Evolutionary conservation across 1,284 basidiomycete species (phyloP).

Genomic region (Pterula multifida): DNA sequence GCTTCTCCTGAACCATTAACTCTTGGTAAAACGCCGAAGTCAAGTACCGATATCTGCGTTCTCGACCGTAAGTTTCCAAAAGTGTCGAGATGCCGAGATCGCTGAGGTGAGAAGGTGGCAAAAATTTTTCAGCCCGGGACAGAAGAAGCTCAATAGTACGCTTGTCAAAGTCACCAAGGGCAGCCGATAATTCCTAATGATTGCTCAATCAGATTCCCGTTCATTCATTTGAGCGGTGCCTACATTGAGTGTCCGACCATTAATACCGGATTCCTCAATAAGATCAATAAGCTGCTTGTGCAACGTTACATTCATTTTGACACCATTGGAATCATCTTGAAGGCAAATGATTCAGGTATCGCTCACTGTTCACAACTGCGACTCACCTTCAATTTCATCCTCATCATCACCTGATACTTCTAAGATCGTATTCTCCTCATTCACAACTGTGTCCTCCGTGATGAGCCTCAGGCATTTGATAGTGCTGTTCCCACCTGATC

Average conservation of each 20-base stretch:
- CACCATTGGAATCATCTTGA: conserved; percentile 20
- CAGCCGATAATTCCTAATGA: conserved; percentile 49
- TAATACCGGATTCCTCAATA: conserved; percentile 49
- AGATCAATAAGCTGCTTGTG: conserved; percentile 67
- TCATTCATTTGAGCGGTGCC: conserved; percentile 11
- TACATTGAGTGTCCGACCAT: conserved; percentile 64
- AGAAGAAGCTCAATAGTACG: conserved; percentile 72
- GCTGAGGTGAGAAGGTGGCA: conserved; percentile 54
- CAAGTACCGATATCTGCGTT: conserved; percentile 71
- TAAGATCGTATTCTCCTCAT: conserved; percentile 9
- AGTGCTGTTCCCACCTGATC: conserved; percentile 26
- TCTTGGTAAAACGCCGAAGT: conserved; percentile 48
- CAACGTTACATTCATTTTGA: conserved; percentile 52
- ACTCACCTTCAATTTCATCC: not conserved
- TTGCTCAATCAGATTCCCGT: conserved; percentile 7
- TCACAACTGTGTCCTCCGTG: conserved; percentile 16
- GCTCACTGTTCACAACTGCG: not conserved
- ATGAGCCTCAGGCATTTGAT: conserved; percentile 55
- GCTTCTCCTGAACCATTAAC: conserved; percentile 43
- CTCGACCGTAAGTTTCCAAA: conserved; percentile 67
- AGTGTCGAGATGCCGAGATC: conserved; percentile 58
- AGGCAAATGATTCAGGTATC: conserved; percentile 2
- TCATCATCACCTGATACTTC: not conserved
- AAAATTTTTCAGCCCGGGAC: conserved; percentile 46
- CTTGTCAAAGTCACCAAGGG: conserved; percentile 60